phyloP scores from a whole-genome alignment of 768 basidiomycete species.

The Chalciporus pseudorubinellus region DNA sequence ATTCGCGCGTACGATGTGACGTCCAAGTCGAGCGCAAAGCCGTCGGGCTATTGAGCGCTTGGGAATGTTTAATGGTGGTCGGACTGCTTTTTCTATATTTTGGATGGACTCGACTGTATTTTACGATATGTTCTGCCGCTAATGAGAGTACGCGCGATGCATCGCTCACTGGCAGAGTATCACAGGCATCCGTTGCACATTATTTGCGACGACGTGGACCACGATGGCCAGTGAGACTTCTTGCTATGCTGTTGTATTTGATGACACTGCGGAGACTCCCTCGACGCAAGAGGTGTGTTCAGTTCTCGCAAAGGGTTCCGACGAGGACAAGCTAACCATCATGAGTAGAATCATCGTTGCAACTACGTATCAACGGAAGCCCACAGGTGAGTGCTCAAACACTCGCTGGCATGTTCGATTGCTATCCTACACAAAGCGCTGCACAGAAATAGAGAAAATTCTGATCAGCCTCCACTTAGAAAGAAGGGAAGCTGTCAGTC shows the following conservation, averaged over 20 bases:
- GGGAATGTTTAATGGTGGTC: not conserved
- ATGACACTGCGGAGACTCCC: constrained; percentile 70
- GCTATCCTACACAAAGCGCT: too few species aligned
- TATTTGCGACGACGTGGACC: constrained; percentile 6
- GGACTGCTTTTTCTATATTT: constrained; percentile 3
- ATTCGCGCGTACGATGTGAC: constrained; percentile 91
- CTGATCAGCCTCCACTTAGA: too few species aligned
- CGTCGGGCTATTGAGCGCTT: constrained; percentile 62
- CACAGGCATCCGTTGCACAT: too few species aligned
- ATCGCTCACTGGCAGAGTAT: too few species aligned
- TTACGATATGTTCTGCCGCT: not conserved
- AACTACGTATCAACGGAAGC: constrained; percentile 94
- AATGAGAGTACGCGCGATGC: not conserved
- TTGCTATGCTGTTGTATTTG: constrained; percentile 79
- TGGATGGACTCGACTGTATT: not conserved
- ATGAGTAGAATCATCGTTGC: constrained; percentile 91
- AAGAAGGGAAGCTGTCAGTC: too few species aligned
- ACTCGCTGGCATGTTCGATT: not conserved
- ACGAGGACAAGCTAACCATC: constrained; percentile 95
- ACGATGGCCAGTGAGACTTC: constrained; percentile 50
- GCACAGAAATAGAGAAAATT: too few species aligned
- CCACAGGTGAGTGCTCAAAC: constrained; percentile 60
- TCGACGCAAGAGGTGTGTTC: constrained; percentile 80
- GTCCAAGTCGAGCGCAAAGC: constrained; percentile 66
- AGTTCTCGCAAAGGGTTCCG: constrained; percentile 89